Base-by-base conservation (phyloP, 2,329 filamentous ascomycete species). In the Alternaria triticina region DNA sequence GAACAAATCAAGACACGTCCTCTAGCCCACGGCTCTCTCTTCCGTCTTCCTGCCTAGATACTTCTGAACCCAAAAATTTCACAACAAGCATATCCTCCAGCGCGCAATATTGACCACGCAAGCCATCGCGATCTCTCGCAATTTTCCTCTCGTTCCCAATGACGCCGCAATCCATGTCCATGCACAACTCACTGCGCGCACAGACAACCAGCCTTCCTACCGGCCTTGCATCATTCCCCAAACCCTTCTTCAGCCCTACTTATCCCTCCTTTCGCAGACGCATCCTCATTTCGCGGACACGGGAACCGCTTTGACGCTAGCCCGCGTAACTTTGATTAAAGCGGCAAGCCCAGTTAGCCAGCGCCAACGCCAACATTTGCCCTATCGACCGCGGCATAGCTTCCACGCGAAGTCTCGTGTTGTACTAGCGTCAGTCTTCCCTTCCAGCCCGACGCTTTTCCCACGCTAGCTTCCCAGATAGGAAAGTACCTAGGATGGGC, bases 151-250 rank as follows among this genome's bases (percentile, higher is more conserved):
- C 62, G 43, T 57, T 60, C 67, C 57, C 60, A 61, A 62, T 62
- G 46, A 56, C 57, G 54, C 64, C 64, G 62, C 36, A 47, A 68
- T 57, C 67, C 71, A 61, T 64, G 64, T 60, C 62, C 65, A 45
- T 68, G 69, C 64, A 69, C 66, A 57, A 65, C 66, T 69, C 52
- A 60, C 44, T 5, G 56, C 58, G 64, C 67, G 71, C 70, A 73
- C 60, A 70, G 70, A 71, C 68, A 36, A 54, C 57, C 57, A 60
- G 51, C 61, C 61, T 67, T 72, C 69, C 54, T 61, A 36, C 66
- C 65, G 66, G 66, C 57, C 65, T 49, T 55, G 63, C 56, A 67
- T 49, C 57, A 40, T 40, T 40, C 36, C 36, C 15, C 36, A 40
- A 44, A 67, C 30, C 52, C 61, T 64, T 61, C 59, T 57, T 69